A percentile compares a stretch with the other conserved stretches of the same genome.
These are phyloP conservation scores for Penicillium chermesinum DNA, from an alignment of 495 filamentous ascomycete genomes.

Conservation along the genomic window DNA sequence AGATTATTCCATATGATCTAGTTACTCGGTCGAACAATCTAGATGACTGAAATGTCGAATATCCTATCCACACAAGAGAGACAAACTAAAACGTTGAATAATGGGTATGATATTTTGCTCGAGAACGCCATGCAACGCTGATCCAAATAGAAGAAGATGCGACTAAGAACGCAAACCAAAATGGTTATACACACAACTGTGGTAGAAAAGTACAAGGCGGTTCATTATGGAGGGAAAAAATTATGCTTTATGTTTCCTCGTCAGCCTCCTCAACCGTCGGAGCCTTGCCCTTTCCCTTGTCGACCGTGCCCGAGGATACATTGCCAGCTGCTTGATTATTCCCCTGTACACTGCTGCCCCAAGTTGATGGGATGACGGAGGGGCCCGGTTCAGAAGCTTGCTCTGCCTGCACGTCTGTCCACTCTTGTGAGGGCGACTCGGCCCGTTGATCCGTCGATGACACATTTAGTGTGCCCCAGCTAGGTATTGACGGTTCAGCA, in stretches of 20 bases:
- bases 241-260: slow-evolving; percentile 29
- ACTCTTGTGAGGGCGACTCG: slow-evolving; percentile 33
- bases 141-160: slow-evolving; percentile 8
- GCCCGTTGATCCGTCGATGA: slow-evolving; percentile 14
- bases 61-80: too few relatives aligned
- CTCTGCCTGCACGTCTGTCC: slow-evolving; percentile 31
- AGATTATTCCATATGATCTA: too few relatives aligned
- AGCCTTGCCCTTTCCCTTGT: slow-evolving; percentile 44
- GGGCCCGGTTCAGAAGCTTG: slow-evolving; percentile 12
- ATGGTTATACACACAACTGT: slow-evolving; percentile 4
- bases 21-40: too few relatives aligned
- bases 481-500: slow-evolving; percentile 1
- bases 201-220: slow-evolving; percentile 7
- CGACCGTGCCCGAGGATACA: background rate
- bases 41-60: too few relatives aligned
- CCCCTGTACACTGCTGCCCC: slow-evolving; percentile 9
- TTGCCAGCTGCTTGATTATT: slow-evolving; percentile 1
- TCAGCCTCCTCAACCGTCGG: slow-evolving; percentile 48
- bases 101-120: slow-evolving; percentile 33
- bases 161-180: slow-evolving; percentile 6
- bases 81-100: slow-evolving; percentile 6
- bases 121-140: slow-evolving; percentile 30
- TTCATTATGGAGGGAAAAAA: background rate
- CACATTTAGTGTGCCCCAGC: slow-evolving; percentile 14
- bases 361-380: slow-evolving; percentile 12